Percentiles rank a stretch among this genome's conserved stretches.
These are phyloP conservation scores for Triticum monococcum DNA, from an alignment of 176 grass and related monocot species.

Conservation along the genomic window DNA sequence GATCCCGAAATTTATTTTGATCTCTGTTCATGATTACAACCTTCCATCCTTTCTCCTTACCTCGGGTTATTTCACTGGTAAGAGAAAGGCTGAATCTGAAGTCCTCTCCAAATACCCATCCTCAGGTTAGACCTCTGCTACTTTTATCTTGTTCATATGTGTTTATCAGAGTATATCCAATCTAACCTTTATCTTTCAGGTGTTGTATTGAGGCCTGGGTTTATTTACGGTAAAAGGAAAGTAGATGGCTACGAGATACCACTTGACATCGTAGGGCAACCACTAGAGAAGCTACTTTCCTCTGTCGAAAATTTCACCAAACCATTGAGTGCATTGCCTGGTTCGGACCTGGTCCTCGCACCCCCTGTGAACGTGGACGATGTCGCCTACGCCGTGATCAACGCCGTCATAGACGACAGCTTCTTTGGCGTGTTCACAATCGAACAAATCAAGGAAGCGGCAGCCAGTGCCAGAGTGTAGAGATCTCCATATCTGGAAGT, in stretches of 20 bases:
- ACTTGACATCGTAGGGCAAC: conserved; percentile 66
- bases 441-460: conserved; percentile 88
- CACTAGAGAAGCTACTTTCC: conserved; percentile 66
- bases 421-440: conserved; percentile 87
- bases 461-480: conserved; percentile 54
- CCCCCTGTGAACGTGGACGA: conserved; percentile 88
- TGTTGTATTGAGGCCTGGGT: conserved; percentile 86
- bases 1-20: conserved; percentile 80
- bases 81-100: conserved; percentile 94
- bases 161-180: neutral
- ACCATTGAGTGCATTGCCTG: conserved; percentile 75
- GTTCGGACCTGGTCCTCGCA: conserved; percentile 76
- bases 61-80: conserved; percentile 85
- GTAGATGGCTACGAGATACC: conserved; percentile 86
- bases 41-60: conserved; percentile 81
- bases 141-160: neutral
- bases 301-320: conserved; percentile 73
- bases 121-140: conserved; percentile 58
- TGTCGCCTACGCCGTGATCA: conserved; percentile 77
- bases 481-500: neutral
- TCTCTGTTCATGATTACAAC: conserved; percentile 98
- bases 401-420: conserved; percentile 62
- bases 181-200: conserved; percentile 40
- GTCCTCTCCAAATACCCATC: conserved; percentile 88
- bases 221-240: conserved; percentile 94